Evolutionary conservation across 1,139 yeast genomes (phyloP).

Genomic region (Hanseniaspora gamundiae): DNA sequence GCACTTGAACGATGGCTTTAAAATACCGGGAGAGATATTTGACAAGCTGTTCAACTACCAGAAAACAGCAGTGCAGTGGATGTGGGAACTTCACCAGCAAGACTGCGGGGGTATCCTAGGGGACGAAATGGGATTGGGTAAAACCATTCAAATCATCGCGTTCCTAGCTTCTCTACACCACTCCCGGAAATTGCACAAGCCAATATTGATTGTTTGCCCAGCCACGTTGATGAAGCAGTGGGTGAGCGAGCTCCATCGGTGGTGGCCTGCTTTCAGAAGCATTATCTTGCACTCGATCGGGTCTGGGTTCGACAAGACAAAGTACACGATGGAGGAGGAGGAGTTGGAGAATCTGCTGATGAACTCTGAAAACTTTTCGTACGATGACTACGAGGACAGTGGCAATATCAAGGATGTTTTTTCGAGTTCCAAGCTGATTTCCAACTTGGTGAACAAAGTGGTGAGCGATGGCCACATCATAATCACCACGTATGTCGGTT

Average conservation of each 20-base stretch:
- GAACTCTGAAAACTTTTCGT: conserved; percentile 33
- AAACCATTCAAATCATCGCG: conserved; percentile 83
- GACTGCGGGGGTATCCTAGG: conserved; percentile 91
- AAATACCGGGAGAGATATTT: conserved; percentile 82
- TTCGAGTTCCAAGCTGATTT: conserved; percentile 6
- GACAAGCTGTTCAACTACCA: conserved; percentile 79
- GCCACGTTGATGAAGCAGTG: conserved; percentile 94
- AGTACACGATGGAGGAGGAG: conserved; percentile 32
- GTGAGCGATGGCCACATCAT: conserved; percentile 59
- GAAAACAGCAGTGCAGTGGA: conserved; percentile 79
- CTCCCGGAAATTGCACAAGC: conserved; percentile 61
- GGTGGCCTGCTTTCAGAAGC: conserved; percentile 96
- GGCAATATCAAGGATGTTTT: conserved; percentile 6
- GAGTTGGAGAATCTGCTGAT: conserved; percentile 30
- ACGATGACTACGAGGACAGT: conserved; percentile 22
- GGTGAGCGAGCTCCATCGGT: conserved; percentile 88
- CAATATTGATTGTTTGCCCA: conserved; percentile 83
- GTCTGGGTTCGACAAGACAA: conserved; percentile 54
- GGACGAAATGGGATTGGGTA: conserved; percentile 97
- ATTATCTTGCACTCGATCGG: conserved; percentile 88
- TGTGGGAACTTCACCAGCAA: conserved; percentile 71
- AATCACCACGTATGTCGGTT: conserved; percentile 86
- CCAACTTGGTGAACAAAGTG: conserved; percentile 23
- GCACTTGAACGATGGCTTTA: conserved; percentile 51
- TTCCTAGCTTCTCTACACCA: conserved; percentile 85